Percentiles rank a stretch among this genome's conserved stretches.
These are phyloP conservation scores for Phytophthora sp. DNA, from an alignment of 352 stramenopile genomes.

Conservation along the genomic window DNA sequence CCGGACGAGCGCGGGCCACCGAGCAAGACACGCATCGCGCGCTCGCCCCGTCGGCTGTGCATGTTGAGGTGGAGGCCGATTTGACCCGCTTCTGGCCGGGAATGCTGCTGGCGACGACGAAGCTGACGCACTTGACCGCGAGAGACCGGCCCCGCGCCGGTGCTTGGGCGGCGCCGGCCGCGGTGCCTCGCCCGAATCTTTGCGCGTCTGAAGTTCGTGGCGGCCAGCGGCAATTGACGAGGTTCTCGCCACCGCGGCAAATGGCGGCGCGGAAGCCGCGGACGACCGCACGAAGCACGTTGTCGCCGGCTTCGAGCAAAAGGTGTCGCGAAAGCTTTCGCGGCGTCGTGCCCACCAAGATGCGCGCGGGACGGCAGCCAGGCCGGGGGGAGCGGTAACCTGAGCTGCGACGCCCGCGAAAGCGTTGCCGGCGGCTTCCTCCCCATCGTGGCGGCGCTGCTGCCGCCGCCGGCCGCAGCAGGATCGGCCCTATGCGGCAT, in stretches of 20 bases:
- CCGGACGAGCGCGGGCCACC: neutral
- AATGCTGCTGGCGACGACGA: conserved; percentile 21
- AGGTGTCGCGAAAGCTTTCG: too few relatives aligned
- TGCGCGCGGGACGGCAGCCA: conserved; percentile 25
- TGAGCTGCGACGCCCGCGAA: conserved; percentile 21
- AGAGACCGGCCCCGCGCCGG: conserved; percentile 7
- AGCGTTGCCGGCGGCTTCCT: conserved; percentile 23
- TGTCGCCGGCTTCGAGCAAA: conserved; percentile 29
- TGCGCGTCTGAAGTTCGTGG: conserved; percentile 7
- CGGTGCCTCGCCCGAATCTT: conserved; percentile 1
- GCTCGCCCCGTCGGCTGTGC: conserved; percentile 12
- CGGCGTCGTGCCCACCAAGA: conserved; percentile 23
- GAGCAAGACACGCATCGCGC: conserved; percentile 11
- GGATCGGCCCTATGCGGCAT: neutral
- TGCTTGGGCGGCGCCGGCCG: conserved; percentile 1
- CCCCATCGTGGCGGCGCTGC: conserved; percentile 2
- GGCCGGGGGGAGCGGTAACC: conserved; percentile 1
- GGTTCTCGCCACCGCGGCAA: conserved; percentile 15
- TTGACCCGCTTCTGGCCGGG: conserved; percentile 11
- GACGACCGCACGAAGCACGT: conserved; percentile 23
- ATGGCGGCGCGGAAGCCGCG: conserved; percentile 15
- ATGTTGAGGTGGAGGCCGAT: conserved; percentile 19
- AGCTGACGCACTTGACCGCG: conserved; percentile 13
- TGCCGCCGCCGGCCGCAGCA: neutral
- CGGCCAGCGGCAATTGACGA: conserved; percentile 1